These are phyloP conservation scores for Rhizophlyctis rosea DNA, from an alignment of 192 early-diverging fungal species.

Conservation along the genomic window DNA sequence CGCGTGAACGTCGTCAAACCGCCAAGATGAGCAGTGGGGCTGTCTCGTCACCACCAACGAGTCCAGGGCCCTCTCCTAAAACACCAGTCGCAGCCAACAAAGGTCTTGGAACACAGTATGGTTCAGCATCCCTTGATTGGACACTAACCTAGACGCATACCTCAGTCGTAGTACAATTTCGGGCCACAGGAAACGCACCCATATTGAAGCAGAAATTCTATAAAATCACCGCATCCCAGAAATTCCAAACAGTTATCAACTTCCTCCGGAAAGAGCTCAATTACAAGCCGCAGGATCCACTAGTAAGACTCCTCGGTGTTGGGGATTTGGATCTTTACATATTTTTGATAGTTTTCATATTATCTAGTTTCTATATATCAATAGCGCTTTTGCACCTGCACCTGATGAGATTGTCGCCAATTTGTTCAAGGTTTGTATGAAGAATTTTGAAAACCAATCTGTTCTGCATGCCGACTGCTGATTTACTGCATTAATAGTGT, in stretches of 20 bases:
- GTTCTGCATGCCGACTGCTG: neutral
- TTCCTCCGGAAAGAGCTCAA: slow-evolving; percentile 82
- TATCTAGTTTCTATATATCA: slow-evolving; percentile 87
- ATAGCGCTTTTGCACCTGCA: slow-evolving; percentile 90
- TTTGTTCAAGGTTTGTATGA: slow-evolving; percentile 61
- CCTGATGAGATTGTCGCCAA: slow-evolving; percentile 87
- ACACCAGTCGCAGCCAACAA: neutral
- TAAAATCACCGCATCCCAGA: slow-evolving; percentile 79
- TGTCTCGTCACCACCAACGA: neutral
- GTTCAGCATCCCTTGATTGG: neutral
- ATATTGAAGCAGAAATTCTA: slow-evolving; percentile 84
- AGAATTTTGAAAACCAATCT: neutral
- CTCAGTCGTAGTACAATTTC: slow-evolving; percentile 80
- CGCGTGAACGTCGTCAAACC: neutral
- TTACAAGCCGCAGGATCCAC: slow-evolving; percentile 68
- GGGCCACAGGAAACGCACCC: slow-evolving; percentile 82
- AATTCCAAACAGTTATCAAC: slow-evolving; percentile 79
- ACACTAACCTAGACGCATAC: neutral
- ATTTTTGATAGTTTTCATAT: too few species aligned
- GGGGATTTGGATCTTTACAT: too few species aligned
- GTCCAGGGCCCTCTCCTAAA: neutral
- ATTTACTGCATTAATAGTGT: slow-evolving; percentile 50
- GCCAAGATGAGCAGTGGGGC: neutral
- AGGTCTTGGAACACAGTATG: neutral
- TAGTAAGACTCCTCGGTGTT: too few species aligned